Base-by-base conservation (phyloP, 805 yeast genomes). In the Grigorovia jiainica region DNA sequence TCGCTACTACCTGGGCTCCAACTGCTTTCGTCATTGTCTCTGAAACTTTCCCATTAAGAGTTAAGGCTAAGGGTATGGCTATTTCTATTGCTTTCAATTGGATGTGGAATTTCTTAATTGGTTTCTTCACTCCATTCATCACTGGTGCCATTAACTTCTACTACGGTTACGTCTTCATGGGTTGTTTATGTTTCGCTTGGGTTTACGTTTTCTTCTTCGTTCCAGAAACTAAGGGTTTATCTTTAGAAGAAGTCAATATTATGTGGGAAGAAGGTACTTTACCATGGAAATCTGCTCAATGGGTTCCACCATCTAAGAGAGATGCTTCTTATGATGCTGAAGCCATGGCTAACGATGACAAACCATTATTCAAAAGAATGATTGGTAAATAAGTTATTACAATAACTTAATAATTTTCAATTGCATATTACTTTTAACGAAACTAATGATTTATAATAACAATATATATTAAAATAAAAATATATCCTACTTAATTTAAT, bases 1-100 rank as follows among this genome's bases (percentile, higher is more conserved):
- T 79, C 54, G 86, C 87, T 23, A 72, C 79, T 38, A 75, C 85
- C 20, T 80, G 86, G 86, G 86, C 84, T 50, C 82, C 85, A 55
- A 71, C 74, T 53, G 75, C 73, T 43, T 79, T 68, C 63, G 77
- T 76, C 46, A 77, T 79, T 50, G 72, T 76, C 33, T 74, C 85
- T 36, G 87, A 80, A 63, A 70, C 78, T 41, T 80, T 75, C 65
- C 87, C 87, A 63, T 70, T 79, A 56, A 75, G 86, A 71, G 76
- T 79, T 60, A 75, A 79, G 62, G 55, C 78, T 58, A 48, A 72
- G 64, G 73, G 71, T 53, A 60, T 63, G 62, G 72, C 76, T 44
- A 66, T 78, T 66, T 73, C 81, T 34, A 69, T 73, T 46, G 79
- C 79, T 45, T 61, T 75, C 36, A 80, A 76, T 47, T 79, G 82